Percentiles rank a stretch among this genome's conserved stretches.
Conservation (phyloP, 2,329 filamentous ascomycete genomes). For the Fusarium sp. region DNA sequence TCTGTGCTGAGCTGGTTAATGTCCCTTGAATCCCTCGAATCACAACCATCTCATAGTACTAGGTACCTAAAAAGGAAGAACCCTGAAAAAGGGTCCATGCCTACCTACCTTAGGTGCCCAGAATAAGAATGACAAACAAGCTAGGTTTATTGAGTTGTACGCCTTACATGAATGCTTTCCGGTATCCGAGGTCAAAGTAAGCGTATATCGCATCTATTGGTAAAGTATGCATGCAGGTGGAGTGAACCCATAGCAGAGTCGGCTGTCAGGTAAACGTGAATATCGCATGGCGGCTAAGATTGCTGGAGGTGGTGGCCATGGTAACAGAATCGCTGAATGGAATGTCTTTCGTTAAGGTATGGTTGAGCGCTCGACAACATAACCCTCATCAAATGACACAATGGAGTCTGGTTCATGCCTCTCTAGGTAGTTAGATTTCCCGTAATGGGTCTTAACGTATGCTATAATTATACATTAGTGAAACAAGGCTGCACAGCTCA, state of each 20-base stretch:
- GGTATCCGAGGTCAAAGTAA: constrained; percentile 2
- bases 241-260: background rate
- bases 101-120: constrained; percentile 1
- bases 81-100: constrained; percentile 34
- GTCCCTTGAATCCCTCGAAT: constrained; percentile 36
- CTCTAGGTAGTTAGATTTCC: background rate
- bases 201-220: constrained; percentile 1
- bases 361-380: constrained; percentile 8
- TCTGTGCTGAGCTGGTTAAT: constrained; percentile 36
- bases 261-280: constrained; percentile 14
- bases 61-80: constrained; percentile 4
- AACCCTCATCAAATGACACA: constrained; percentile 25
- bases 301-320: constrained; percentile 30
- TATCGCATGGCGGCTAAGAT: constrained; percentile 28
- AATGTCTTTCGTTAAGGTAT: constrained; percentile 30
- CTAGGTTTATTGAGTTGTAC: constrained; percentile 13
- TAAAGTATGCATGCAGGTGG: constrained; percentile 1
- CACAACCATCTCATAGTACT: constrained; percentile 4
- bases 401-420: constrained; percentile 3
- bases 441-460: constrained; percentile 7
- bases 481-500: constrained; percentile 16
- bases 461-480: constrained; percentile 30
- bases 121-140: constrained; percentile 5
- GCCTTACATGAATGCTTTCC: constrained; percentile 8
- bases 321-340: constrained; percentile 28